phyloP scores from a whole-genome alignment of 1,139 yeast species.

The Kurtzmaniella natalensis region DNA sequence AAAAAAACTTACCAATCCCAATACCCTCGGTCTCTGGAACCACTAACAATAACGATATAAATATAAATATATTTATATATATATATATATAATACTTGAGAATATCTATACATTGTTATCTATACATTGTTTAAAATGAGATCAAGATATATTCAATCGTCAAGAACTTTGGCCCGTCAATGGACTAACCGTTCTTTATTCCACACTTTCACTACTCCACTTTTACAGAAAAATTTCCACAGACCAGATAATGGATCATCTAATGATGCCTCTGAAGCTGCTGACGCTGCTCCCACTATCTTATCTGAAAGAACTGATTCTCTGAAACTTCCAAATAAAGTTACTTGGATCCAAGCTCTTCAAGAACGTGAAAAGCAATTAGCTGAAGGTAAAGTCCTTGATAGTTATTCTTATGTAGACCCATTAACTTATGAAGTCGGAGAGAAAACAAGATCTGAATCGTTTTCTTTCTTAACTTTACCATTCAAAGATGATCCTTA shows the following conservation, averaged over 20 bases:
- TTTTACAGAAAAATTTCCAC: slow-evolving; percentile 21
- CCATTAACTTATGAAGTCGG: slow-evolving; percentile 68
- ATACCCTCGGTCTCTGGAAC: no score
- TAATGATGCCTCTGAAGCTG: slow-evolving; percentile 50
- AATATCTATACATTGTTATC: no score
- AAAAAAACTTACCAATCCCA: no score
- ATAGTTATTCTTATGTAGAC: slow-evolving; percentile 65
- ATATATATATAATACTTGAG: no score
- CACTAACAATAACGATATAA: no score
- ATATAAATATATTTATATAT: no score
- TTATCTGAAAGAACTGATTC: slow-evolving; percentile 46
- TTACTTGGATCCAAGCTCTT: slow-evolving; percentile 82
- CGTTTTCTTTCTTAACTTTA: slow-evolving; percentile 66
- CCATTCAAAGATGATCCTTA: slow-evolving; percentile 84
- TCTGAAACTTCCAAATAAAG: slow-evolving; percentile 45
- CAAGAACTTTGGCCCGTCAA: no score
- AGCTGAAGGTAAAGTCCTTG: slow-evolving; percentile 66
- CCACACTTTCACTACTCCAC: no score
- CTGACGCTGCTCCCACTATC: slow-evolving; percentile 65
- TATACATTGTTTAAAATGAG: no score
- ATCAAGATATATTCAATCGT: no score
- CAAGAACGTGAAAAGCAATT: slow-evolving; percentile 68
- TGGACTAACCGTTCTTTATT: no score
- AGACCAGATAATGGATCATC: slow-evolving; percentile 39
- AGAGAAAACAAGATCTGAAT: slow-evolving; percentile 73